Evolutionary conservation across 2,329 filamentous ascomycete species (phyloP), one percentile per base, ranked within the genome.

Genomic region (Aspergillus eucalypticola): DNA sequence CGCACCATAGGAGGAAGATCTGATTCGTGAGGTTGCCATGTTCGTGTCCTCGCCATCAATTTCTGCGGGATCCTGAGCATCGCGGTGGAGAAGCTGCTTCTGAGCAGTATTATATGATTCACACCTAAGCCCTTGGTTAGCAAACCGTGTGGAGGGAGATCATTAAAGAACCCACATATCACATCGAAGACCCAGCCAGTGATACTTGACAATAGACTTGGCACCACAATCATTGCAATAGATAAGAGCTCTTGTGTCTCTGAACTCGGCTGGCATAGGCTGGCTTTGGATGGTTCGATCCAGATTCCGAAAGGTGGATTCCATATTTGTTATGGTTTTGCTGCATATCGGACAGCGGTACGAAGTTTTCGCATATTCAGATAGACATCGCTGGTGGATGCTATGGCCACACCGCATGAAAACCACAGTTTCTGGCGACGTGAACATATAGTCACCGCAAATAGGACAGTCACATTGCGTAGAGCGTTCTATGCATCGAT

Each of bases 321-420:
- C 94, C 94, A 99, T 99, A 72, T 98, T 98, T 66, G 92, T 87
- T n/a, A 96, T 89, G 65, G 91, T 96, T 76, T 95, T 96, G 79
- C 90, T 96, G 83, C 95, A 99, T 52, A 97, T 92, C 0, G 94
- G 95, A 70, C 95, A 99, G 71, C 94, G 96, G 80, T 98, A 99
- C 5, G 93, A 96, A 3, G 87, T 88, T 69, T 89, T 88, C 82
- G 96, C 93, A 73, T 96, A 90, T 68, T 95, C 86, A 49, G 91
- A 86, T 71, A 96, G 95, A 77, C 95, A 99, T 60, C 86, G 86
- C 69, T 90, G 88, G 76, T 99, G 95, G 73, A 99, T 96, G 71
- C 94, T 96, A 74, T 99, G 95, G 2, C 95, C 95, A 74, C 95
- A 99, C 41, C 87, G 86, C 90, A 99, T 95, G 71, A 96, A 96